Percentiles rank a stretch among this genome's conserved stretches.
Conservation (phyloP, 495 filamentous ascomycete species). For the Penicillium odoratum region DNA sequence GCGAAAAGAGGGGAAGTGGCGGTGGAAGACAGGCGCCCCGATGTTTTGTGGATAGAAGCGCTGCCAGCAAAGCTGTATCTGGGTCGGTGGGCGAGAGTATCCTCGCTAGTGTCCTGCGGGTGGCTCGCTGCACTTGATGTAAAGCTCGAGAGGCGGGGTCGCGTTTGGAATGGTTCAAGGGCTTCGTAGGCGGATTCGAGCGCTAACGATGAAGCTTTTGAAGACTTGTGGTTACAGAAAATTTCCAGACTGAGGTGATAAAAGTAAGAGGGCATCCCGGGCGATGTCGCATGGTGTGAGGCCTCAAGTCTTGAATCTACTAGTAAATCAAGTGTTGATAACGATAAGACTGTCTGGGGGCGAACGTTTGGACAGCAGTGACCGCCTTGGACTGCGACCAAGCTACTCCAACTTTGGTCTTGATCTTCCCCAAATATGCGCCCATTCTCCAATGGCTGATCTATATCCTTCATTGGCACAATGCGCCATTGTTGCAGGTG, state of each 20-base stretch:
- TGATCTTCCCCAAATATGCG: constrained; percentile 17
- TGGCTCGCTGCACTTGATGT: constrained; percentile 1
- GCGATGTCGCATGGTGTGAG: constrained; percentile 33
- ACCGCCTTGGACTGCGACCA: neutral
- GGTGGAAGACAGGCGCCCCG: neutral
- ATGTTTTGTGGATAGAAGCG: neutral
- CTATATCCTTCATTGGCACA: constrained; percentile 82
- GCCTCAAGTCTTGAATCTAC: neutral
- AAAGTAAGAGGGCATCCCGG: constrained; percentile 79
- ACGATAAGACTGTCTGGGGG: neutral
- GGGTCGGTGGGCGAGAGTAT: neutral
- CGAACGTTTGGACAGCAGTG: neutral
- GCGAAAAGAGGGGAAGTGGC: neutral
- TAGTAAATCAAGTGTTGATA: neutral
- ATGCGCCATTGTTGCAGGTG: constrained; percentile 81
- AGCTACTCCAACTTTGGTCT: neutral
- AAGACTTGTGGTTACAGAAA: constrained; percentile 45
- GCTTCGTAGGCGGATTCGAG: constrained; percentile 45
- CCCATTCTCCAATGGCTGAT: constrained; percentile 65
- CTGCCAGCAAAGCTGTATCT: neutral
- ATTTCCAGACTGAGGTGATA: constrained; percentile 91
- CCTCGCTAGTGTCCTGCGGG: neutral
- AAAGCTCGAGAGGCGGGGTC: constrained; percentile 14
- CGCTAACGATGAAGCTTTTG: constrained; percentile 23
- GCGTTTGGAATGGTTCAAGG: constrained; percentile 43